Percentiles rank a stretch among this genome's conserved stretches.
phyloP scores from a whole-genome alignment of 1,284 basidiomycete species.

The Ustilago crameri region DNA sequence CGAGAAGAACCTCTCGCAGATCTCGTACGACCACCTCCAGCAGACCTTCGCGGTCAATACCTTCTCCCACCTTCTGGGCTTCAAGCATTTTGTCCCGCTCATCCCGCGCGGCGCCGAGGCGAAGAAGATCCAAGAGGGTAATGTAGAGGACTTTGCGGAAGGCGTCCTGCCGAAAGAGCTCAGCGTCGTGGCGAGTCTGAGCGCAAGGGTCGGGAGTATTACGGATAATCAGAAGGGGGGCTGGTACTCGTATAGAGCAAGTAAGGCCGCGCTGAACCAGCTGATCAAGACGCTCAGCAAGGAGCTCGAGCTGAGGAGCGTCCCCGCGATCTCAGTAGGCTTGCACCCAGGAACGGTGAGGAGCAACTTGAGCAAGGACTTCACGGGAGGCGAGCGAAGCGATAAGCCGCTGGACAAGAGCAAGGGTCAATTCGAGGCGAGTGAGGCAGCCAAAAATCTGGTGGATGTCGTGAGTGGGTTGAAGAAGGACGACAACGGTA shows the following conservation, averaged over 20 bases:
- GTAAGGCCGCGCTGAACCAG: conserved; percentile 81
- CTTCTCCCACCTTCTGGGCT: conserved; percentile 71
- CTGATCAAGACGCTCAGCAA: conserved; percentile 77
- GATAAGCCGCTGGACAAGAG: conserved; percentile 52
- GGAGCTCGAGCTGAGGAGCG: conserved; percentile 73
- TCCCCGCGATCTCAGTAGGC: conserved; percentile 72
- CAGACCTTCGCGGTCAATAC: conserved; percentile 71
- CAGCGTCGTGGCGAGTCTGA: conserved; percentile 70
- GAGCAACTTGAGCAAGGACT: conserved; percentile 71
- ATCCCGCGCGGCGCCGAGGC: conserved; percentile 65
- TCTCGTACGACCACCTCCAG: conserved; percentile 71
- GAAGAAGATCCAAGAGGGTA: conserved; percentile 40
- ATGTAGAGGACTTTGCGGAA: conserved; percentile 51
- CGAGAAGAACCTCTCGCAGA: conserved; percentile 74
- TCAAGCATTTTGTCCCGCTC: conserved; percentile 72
- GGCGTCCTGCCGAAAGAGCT: conserved; percentile 66
- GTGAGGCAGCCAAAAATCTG: conserved; percentile 74
- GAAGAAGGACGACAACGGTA: conserved; percentile 73
- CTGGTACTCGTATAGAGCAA: conserved; percentile 80
- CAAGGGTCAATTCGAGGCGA: conserved; percentile 74
- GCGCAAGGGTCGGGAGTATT: conserved; percentile 76
- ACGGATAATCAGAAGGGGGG: conserved; percentile 75
- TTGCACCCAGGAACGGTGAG: conserved; percentile 71
- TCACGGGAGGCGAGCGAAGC: conserved; percentile 57
- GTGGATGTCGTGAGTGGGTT: conserved; percentile 72